A percentile compares a stretch with the other conserved stretches of the same genome.
These are phyloP conservation scores for Neocatenulostroma microsporum DNA, from an alignment of 2,329 filamentous ascomycete genomes.

Conservation along the genomic window DNA sequence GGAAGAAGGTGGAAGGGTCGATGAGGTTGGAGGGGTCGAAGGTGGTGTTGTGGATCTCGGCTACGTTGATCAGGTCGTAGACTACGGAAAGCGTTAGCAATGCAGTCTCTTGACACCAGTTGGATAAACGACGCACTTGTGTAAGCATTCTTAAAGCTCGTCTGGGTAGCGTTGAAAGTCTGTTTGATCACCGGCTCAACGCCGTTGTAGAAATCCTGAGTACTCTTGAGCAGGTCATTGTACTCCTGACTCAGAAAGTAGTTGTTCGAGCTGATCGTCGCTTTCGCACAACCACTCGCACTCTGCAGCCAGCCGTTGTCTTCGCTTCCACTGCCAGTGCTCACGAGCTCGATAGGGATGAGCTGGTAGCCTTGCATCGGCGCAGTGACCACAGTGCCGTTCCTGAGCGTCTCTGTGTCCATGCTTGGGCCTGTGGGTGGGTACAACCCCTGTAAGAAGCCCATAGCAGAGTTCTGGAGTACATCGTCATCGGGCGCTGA, in stretches of 20 bases:
- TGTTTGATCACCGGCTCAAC: slow-evolving; percentile 46
- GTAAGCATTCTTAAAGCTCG: slow-evolving; percentile 57
- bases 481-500: slow-evolving; percentile 63
- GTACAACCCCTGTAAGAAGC: slow-evolving; percentile 80
- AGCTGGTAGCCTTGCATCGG: slow-evolving; percentile 79
- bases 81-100: slow-evolving; percentile 28
- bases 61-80: slow-evolving; percentile 57
- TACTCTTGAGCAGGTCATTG: slow-evolving; percentile 39
- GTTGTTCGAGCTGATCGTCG: slow-evolving; percentile 50
- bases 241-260: slow-evolving; percentile 50
- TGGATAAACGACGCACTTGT: slow-evolving; percentile 44
- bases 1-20: slow-evolving; percentile 50
- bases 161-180: slow-evolving; percentile 43
- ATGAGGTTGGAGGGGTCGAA: slow-evolving; percentile 54
- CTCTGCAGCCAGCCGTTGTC: slow-evolving; percentile 53
- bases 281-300: slow-evolving; percentile 48
- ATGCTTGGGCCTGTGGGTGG: slow-evolving; percentile 57
- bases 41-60: slow-evolving; percentile 53
- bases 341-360: slow-evolving; percentile 62
- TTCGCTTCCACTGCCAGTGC: slow-evolving; percentile 54
- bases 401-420: slow-evolving; percentile 57
- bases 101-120: not conserved
- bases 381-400: slow-evolving; percentile 57
- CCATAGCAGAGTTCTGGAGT: slow-evolving; percentile 69
- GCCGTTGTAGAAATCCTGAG: slow-evolving; percentile 47